Evolutionary conservation across 352 stramenopile genomes (phyloP).

Genomic region (Phytophthora pseudosyringae): DNA sequence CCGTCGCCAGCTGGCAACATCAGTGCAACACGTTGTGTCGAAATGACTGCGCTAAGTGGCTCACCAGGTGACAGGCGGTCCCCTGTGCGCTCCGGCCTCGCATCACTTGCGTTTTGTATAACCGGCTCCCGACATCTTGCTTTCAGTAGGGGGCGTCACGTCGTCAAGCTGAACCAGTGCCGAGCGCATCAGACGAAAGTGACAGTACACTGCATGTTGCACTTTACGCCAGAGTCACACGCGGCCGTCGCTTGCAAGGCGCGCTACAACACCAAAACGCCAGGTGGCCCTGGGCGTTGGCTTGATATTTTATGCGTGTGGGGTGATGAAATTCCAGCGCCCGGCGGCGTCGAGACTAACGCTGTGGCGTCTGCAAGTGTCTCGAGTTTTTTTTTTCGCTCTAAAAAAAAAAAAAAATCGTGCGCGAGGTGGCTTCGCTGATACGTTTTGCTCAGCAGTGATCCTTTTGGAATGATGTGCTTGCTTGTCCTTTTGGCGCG

Average conservation of each 20-base stretch:
- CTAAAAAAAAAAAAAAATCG: no score
- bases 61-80: slow-evolving; percentile 4
- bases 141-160: slow-evolving; percentile 13
- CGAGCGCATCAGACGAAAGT: slow-evolving; percentile 4
- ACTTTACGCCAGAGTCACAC: slow-evolving; percentile 36
- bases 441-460: not conserved
- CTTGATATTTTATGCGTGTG: not conserved
- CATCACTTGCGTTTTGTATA: slow-evolving; percentile 24
- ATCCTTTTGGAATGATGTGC: slow-evolving; percentile 22
- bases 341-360: not conserved
- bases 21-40: slow-evolving; percentile 10
- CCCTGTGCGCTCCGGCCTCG: slow-evolving; percentile 2
- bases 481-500: slow-evolving; percentile 8
- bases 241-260: slow-evolving; percentile 3
- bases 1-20: slow-evolving; percentile 23
- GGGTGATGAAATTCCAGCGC: not conserved
- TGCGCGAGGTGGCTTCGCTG: slow-evolving; percentile 6
- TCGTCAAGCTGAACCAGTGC: slow-evolving; percentile 18
- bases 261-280: slow-evolving; percentile 14
- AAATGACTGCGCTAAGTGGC: slow-evolving; percentile 12
- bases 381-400: slow-evolving; percentile 5
- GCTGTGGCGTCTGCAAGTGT: slow-evolving; percentile 8
- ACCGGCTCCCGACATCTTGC: slow-evolving; percentile 20
- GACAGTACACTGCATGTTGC: not conserved
- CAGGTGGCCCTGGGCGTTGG: not conserved